Base-by-base conservation (phyloP, 805 yeast species). In the Suhomyces kilbournensis region DNA sequence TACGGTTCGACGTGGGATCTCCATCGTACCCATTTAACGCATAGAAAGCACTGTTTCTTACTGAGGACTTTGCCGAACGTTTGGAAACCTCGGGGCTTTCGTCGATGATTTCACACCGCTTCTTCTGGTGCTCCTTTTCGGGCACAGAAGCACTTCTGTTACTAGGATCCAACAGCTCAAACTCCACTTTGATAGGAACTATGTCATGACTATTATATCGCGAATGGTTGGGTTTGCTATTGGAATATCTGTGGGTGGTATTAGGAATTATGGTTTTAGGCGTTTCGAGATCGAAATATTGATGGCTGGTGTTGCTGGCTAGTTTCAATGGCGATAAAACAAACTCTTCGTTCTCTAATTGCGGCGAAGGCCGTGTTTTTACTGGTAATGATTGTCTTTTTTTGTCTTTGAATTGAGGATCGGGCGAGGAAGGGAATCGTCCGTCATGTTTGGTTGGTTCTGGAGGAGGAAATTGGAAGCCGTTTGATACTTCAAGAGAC, bases 161-260 rank as follows among this genome's bases (percentile, higher is more conserved):
- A 9, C 53, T 9, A 23, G 42, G 53, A 8, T 61, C 56, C 23
- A 25, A 42, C 23, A 56, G 62, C 56, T 75, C 78, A 58, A 75
- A 75, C 56, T 75, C 79, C 14, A 75, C 79, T 53, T 66, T 67
- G 14, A 75, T 72, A 1, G 78, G 78, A 17, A 75, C 58, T 28
- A 74, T 63, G 50, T 74, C 78, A 58, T 74, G 76, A 52, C 76
- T 71, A 56, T 71, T 75, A 58, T 69, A 75, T 14, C 79, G 59
- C 6, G 70, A 65, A 53, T 75, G 79, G 47, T 56, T 61, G 6
- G 72, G 69, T 51, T 64, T 71, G 20, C 67, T 51, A 40, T 57
- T 60, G 15, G 74, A 64, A 51, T 67, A 67, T 25, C 74, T 56
- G 46, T 67, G 62, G 15, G 55, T 53, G 15, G 42, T 48, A 15